Percentiles rank a stretch among this genome's conserved stretches.
Conservation (phyloP, 2,329 filamentous ascomycete species). For the Huntiella moniliformis region DNA sequence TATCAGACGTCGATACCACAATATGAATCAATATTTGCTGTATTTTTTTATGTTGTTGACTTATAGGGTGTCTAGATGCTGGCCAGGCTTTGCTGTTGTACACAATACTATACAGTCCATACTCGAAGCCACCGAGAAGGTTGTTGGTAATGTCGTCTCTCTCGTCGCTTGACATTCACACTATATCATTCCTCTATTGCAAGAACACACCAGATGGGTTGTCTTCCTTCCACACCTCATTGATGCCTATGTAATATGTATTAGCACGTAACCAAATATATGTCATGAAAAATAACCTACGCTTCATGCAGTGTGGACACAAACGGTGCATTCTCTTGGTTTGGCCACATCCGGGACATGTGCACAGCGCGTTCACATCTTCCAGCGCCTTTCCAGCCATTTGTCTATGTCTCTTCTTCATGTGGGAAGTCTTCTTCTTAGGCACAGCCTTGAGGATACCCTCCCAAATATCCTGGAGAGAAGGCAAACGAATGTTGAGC, state of each 20-base stretch:
- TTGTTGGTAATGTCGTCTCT: background rate
- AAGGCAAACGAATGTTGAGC: constrained; percentile 35
- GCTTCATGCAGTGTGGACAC: constrained; percentile 70
- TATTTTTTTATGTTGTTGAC: too few species aligned
- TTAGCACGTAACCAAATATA: background rate
- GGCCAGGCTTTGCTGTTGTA: constrained; percentile 8
- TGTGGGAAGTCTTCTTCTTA: constrained; percentile 97
- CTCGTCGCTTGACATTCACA: background rate
- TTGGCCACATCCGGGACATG: constrained; percentile 74
- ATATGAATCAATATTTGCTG: too few species aligned
- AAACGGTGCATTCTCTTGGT: constrained; percentile 75
- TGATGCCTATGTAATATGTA: constrained; percentile 11
- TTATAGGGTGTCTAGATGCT: background rate
- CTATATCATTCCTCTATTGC: constrained; percentile 2
- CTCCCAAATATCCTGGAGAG: constrained; percentile 72
- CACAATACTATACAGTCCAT: constrained; percentile 8
- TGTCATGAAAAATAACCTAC: constrained; percentile 30
- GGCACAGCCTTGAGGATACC: constrained; percentile 80
- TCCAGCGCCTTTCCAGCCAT: constrained; percentile 91
- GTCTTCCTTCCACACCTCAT: constrained; percentile 13
- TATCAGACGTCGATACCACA: too few species aligned
- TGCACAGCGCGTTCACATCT: constrained; percentile 73
- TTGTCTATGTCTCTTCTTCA: constrained; percentile 81
- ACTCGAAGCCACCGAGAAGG: background rate
- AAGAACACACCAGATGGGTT: constrained; percentile 12